Base-by-base conservation (phyloP, 2,329 filamentous ascomycete species). In the Pleoardoris graminearum region DNA sequence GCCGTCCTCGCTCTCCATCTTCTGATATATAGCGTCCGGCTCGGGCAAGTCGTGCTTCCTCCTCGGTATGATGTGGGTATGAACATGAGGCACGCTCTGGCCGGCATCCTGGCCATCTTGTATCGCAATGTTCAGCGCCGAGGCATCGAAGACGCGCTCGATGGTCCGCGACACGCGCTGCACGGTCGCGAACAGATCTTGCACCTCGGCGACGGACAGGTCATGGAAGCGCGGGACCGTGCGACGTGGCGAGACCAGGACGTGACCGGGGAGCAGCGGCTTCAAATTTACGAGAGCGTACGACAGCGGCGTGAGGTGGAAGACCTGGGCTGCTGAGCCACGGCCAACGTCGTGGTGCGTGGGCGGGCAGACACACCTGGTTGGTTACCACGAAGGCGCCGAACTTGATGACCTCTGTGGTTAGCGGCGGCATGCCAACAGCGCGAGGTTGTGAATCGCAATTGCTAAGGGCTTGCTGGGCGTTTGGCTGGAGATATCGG, bases 271-370 rank as follows among this genome's bases (percentile, higher is more conserved):
- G 1, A 97, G 82, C 32, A 99, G 84, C 21, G 94, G 94, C 76
- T 96, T 97, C 71, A 97, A 85, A 77, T 99, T 99, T 52, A 97
- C 92, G 57, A 97, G 81, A 48, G 90, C 91, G 77, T 91, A 97
- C 62, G 87, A 90, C 65, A 88, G 81, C 0, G 83, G 80, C 1
- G 92, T 96, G 60, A 81, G 80, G 74, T 95, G 84, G 79, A 97
- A 97, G 77, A 97, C 90, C 89, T 97, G 62, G 25, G 41, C 27
- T 23, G 17, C 14, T 41, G 36, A 17, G 32, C 29, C 45, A 41
- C 38, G 1, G 30, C 17, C 21, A 46, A 36, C 43, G 43, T 46
- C 43, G 36, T 27, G 25, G 16, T 53, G 43, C 30, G 56, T 50
- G 48, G 46, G 54, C 52, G 53, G 55, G 48, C 16, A 32, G 19